These are phyloP conservation scores for Erucastrum elatum DNA, from an alignment of 345 rosid species.

Conservation along the genomic window DNA sequence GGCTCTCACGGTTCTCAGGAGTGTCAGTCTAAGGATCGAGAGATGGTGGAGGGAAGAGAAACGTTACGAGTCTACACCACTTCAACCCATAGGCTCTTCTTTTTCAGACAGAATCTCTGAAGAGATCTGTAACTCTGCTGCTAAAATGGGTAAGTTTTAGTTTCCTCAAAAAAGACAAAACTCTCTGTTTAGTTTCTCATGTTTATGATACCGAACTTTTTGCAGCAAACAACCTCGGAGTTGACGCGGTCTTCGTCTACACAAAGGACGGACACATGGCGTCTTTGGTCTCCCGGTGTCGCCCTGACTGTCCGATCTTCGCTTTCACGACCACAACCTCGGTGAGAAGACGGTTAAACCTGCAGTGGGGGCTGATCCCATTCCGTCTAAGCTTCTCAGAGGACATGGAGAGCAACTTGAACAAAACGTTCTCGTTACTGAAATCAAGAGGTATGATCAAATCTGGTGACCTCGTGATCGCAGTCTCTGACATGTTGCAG, in stretches of 20 bases:
- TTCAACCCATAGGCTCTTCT: not conserved
- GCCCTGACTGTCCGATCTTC: constrained; percentile 54
- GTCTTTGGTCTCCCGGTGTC: constrained; percentile 86
- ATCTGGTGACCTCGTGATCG: constrained; percentile 94
- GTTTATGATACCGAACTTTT: not conserved
- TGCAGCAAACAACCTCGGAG: constrained; percentile 74
- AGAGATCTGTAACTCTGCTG: constrained; percentile 1
- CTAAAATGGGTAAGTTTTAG: constrained; percentile 53
- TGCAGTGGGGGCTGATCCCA: constrained; percentile 98
- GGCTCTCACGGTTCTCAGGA: constrained; percentile 90
- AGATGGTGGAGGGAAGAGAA: not conserved
- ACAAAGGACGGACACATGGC: constrained; percentile 92
- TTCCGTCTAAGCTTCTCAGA: constrained; percentile 92
- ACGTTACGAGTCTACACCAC: constrained; percentile 1
- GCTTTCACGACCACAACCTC: constrained; percentile 62
- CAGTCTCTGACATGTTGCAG: constrained; percentile 94
- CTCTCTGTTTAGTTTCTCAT: not conserved
- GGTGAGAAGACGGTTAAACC: constrained; percentile 80
- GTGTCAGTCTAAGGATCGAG: constrained; percentile 46
- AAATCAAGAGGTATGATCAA: constrained; percentile 97
- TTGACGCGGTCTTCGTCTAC: constrained; percentile 92
- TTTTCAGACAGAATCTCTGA: not conserved
- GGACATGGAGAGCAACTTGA: constrained; percentile 32
- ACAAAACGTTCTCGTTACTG: constrained; percentile 86
- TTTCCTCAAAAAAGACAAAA: not conserved